phyloP scores from a whole-genome alignment of 768 basidiomycete genomes.

The Rhodosporidiobolus sp. region DNA sequence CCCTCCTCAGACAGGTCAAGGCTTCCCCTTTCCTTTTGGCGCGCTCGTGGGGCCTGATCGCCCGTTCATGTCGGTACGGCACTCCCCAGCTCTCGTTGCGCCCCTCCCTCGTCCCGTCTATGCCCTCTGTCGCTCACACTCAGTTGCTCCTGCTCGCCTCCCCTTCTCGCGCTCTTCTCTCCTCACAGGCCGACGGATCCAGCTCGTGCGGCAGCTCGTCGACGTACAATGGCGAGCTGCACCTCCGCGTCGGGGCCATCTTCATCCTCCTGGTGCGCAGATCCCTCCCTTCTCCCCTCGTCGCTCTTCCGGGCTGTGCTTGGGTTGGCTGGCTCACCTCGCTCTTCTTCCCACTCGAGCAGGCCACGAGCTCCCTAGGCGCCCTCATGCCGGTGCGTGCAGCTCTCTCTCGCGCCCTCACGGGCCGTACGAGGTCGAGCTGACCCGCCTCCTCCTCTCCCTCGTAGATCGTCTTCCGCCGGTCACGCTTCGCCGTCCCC shows the following conservation, averaged over 20 bases:
- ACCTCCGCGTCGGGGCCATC: conserved; percentile 32
- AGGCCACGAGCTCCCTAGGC: conserved; percentile 11
- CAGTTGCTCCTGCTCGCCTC: too few species aligned
- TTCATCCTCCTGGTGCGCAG: conserved; percentile 18
- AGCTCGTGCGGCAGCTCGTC: conserved; percentile 1
- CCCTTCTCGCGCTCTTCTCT: background rate
- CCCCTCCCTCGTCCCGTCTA: too few species aligned
- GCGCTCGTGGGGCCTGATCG: too few species aligned
- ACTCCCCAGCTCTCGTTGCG: too few species aligned
- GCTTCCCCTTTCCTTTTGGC: too few species aligned
- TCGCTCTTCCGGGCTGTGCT: background rate
- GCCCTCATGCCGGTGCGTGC: conserved; percentile 22
- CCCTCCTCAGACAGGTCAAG: too few species aligned
- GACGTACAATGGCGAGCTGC: conserved; percentile 9
- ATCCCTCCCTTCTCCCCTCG: too few species aligned
- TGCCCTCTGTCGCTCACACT: background rate
- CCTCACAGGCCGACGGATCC: background rate
- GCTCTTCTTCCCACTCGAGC: background rate
- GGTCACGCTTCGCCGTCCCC: background rate
- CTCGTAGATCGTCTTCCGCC: conserved; percentile 3
- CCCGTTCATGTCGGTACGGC: too few species aligned
- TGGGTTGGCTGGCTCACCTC: background rate
- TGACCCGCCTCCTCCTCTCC: background rate
- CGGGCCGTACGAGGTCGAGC: background rate
- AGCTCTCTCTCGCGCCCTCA: background rate